phyloP scores from a whole-genome alignment of 805 yeast species.

The Candida palmyrensis region DNA sequence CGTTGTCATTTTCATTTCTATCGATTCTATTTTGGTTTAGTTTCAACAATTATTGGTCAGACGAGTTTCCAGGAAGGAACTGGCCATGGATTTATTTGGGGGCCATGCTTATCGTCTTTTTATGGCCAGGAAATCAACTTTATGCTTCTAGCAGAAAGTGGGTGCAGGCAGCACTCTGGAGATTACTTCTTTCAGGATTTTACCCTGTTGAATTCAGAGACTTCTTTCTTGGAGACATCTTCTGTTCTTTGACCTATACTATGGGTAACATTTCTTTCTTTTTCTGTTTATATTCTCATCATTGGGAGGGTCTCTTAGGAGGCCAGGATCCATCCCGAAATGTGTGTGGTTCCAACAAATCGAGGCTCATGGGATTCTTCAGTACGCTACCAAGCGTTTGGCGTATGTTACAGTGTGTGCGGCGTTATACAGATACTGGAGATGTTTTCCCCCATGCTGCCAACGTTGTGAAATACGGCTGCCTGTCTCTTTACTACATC shows the following conservation, averaged over 20 bases:
- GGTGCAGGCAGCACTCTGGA: constrained; percentile 65
- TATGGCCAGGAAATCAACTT: constrained; percentile 58
- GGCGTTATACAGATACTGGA: constrained; percentile 90
- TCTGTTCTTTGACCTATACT: constrained; percentile 85
- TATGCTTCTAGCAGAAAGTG: constrained; percentile 68
- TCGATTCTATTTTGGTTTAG: constrained; percentile 72
- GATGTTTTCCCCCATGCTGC: constrained; percentile 96
- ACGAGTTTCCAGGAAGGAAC: constrained; percentile 54
- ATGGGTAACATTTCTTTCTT: constrained; percentile 81
- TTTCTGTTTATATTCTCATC: constrained; percentile 72
- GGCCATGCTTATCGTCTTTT: constrained; percentile 38
- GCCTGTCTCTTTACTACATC: constrained; percentile 64
- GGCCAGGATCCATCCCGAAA: constrained; percentile 22
- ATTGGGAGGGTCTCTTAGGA: constrained; percentile 55
- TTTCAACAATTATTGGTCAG: constrained; percentile 64
- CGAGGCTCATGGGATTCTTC: constrained; percentile 77
- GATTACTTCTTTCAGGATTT: constrained; percentile 75
- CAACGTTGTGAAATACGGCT: constrained; percentile 72
- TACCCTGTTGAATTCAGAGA: constrained; percentile 95
- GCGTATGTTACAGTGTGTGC: constrained; percentile 84
- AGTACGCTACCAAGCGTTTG: constrained; percentile 82
- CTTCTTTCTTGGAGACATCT: constrained; percentile 87
- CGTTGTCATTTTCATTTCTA: constrained; percentile 50
- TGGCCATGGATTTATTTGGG: constrained; percentile 80
- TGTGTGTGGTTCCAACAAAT: constrained; percentile 71